Evolutionary conservation across 2,329 filamentous ascomycete species (phyloP).

Genomic region (Stemphylium beticola): DNA sequence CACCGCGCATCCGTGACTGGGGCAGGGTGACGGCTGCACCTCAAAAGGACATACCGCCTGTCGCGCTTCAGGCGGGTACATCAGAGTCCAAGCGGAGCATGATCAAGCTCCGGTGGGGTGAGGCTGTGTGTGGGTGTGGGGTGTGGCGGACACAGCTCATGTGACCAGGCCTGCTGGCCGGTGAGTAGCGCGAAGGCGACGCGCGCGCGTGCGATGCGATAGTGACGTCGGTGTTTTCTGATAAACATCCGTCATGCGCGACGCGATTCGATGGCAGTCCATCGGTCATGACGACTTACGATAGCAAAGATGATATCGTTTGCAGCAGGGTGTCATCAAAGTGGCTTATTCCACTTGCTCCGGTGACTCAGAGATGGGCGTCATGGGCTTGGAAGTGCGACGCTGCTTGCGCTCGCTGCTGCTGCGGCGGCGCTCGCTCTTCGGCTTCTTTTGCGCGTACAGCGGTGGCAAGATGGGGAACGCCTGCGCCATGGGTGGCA

Average conservation of each 20-base stretch:
- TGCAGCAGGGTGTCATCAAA: not conserved
- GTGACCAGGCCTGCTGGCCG: conserved; percentile 13
- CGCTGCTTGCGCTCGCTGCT: conserved; percentile 50
- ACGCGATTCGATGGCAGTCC: conserved; percentile 3
- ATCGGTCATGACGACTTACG: conserved; percentile 7
- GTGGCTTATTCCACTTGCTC: conserved; percentile 47
- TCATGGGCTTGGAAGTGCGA: conserved; percentile 51
- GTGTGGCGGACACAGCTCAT: conserved; percentile 8
- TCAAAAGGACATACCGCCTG: not conserved
- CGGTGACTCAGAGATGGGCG: conserved; percentile 50
- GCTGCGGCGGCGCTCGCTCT: conserved; percentile 49
- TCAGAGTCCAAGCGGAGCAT: not conserved
- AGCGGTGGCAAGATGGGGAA: conserved; percentile 49
- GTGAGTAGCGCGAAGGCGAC: conserved; percentile 6
- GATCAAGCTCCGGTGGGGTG: not conserved
- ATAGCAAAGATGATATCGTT: conserved; percentile 3
- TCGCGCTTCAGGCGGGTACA: conserved; percentile 6
- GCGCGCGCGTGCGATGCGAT: conserved; percentile 15
- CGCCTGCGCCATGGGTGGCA: conserved; percentile 44
- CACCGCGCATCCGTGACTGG: not conserved
- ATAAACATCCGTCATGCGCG: conserved; percentile 8
- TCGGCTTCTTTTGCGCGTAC: conserved; percentile 50
- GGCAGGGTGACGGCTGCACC: not conserved
- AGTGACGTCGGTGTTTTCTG: conserved; percentile 20
- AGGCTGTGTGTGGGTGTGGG: not conserved